phyloP scores from a whole-genome alignment of 345 rosid genomes.

The Boechera divaricarpa region DNA sequence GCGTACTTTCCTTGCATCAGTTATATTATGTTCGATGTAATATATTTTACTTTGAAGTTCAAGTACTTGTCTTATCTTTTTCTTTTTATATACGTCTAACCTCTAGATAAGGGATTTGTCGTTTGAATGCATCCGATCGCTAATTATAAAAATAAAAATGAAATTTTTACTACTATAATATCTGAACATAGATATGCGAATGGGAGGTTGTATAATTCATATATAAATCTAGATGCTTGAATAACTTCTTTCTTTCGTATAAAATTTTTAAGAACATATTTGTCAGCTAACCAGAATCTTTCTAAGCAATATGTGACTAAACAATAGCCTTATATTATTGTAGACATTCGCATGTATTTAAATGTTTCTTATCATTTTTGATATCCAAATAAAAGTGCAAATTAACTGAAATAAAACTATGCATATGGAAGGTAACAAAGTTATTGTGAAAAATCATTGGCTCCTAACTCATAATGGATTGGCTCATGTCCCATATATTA shows the following conservation, averaged over 20 bases:
- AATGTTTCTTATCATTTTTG: background rate
- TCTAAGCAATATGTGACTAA: background rate
- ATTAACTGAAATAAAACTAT: too few species aligned
- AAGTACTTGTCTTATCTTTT: background rate
- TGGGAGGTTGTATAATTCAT: background rate
- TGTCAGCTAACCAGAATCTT: too few species aligned
- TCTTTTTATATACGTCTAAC: background rate
- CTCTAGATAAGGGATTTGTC: background rate
- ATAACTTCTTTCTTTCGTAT: background rate
- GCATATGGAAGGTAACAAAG: background rate
- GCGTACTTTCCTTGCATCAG: conserved; percentile 9
- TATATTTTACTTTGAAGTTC: background rate
- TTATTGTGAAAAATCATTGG: background rate
- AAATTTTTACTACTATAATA: background rate
- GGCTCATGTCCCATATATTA: background rate
- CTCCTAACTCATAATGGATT: background rate
- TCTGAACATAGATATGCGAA: background rate
- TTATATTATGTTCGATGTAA: background rate
- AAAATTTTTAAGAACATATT: background rate
- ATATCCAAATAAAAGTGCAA: too few species aligned
- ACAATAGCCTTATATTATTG: background rate
- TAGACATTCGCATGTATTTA: background rate
- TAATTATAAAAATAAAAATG: background rate
- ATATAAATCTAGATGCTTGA: background rate
- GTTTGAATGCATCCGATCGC: background rate